Conservation (phyloP, 331 rosid genomes). For the Quercus lobata region DNA sequence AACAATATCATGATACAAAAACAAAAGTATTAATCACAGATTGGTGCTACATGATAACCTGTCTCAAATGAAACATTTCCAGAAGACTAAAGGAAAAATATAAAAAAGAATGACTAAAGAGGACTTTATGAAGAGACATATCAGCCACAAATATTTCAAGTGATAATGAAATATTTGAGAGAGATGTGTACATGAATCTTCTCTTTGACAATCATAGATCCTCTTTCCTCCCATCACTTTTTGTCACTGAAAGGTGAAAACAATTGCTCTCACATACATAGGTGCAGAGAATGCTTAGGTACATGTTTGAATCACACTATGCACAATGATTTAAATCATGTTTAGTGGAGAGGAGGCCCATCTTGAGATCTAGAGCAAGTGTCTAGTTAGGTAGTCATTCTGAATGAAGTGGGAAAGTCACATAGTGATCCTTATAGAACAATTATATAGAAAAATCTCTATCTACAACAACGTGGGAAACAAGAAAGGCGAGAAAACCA, state of each 20-base stretch:
- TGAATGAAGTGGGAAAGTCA: not conserved
- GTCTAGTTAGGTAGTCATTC: not conserved
- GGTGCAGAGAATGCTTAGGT: not conserved
- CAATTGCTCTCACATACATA: not conserved
- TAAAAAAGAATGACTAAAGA: too few relatives aligned
- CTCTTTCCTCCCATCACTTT: not conserved
- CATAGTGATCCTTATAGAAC: not conserved
- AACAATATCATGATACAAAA: not conserved
- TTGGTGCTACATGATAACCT: too few relatives aligned
- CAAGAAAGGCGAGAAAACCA: constrained; percentile 31
- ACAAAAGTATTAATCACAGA: not conserved
- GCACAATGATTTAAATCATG: not conserved
- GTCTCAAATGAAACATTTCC: too few relatives aligned
- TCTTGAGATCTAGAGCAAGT: not conserved
- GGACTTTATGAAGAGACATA: too few relatives aligned
- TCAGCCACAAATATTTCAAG: not conserved
- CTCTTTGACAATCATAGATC: not conserved
- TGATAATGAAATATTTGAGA: not conserved
- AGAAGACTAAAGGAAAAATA: too few relatives aligned
- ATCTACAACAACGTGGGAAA: constrained; percentile 25
- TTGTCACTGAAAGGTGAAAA: not conserved
- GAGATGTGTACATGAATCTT: not conserved
- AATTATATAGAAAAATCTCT: not conserved
- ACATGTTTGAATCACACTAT: not conserved
- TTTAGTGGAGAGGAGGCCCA: not conserved